A percentile compares a stretch with the other conserved stretches of the same genome.
These are phyloP conservation scores for Fusarium temperatum DNA, from an alignment of 2,329 filamentous ascomycete genomes.

Conservation along the genomic window DNA sequence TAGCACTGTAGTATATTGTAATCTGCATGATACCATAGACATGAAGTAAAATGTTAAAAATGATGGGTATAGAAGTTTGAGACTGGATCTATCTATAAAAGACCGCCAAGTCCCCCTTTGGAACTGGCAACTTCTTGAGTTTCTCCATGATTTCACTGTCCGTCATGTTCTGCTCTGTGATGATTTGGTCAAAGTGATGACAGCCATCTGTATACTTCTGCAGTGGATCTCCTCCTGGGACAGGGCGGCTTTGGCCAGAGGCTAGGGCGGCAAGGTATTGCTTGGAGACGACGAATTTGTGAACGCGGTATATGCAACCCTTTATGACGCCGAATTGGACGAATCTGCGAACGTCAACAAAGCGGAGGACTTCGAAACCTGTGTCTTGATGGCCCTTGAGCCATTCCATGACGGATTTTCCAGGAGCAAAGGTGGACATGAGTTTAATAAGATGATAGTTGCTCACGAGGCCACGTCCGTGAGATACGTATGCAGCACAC, in stretches of 20 bases:
- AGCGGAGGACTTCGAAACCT: constrained; percentile 71
- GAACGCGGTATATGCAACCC: constrained; percentile 89
- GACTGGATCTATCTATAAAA: constrained; percentile 57
- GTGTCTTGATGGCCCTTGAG: constrained; percentile 76
- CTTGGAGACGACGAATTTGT: constrained; percentile 84
- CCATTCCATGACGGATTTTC: constrained; percentile 88
- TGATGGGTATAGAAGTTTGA: constrained; percentile 6
- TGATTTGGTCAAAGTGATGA: constrained; percentile 84
- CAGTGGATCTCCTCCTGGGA: constrained; percentile 60
- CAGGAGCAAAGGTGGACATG: constrained; percentile 85
- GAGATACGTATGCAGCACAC: constrained; percentile 83
- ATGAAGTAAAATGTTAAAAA: constrained; percentile 33
- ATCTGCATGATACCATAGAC: constrained; percentile 44
- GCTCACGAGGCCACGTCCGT: constrained; percentile 54
- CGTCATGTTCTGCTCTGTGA: constrained; percentile 75
- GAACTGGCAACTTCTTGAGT: constrained; percentile 66
- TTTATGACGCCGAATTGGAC: constrained; percentile 98
- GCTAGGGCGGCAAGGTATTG: constrained; percentile 67
- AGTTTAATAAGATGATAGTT: constrained; percentile 79
- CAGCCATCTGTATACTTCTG: constrained; percentile 77
- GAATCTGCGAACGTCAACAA: constrained; percentile 88
- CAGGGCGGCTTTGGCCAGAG: constrained; percentile 59
- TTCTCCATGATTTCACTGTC: constrained; percentile 76
- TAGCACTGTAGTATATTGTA: constrained; percentile 44
- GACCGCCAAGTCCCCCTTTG: constrained; percentile 62